A percentile compares a stretch with the other conserved stretches of the same genome.
phyloP scores from a whole-genome alignment of 176 grass and related monocot genomes.

The Aegilops bicornis region DNA sequence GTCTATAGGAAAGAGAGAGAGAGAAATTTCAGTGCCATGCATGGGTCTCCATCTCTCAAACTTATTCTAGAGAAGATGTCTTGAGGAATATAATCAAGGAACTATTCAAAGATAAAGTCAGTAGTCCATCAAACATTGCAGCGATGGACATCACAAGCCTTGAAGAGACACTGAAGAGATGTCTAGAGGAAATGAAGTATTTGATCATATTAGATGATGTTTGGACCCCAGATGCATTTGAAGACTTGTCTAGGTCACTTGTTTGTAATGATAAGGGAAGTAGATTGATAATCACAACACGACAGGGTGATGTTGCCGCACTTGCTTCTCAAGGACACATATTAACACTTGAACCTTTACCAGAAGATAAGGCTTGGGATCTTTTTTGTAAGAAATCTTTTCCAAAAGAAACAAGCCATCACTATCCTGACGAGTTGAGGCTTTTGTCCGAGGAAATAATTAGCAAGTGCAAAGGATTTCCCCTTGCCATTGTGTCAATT shows the following conservation, averaged over 20 bases:
- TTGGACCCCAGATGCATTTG: neutral
- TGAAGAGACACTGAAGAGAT: neutral
- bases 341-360: neutral
- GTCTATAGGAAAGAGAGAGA: neutral
- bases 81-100: too few species aligned
- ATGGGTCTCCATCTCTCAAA: too few species aligned
- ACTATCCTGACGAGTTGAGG: neutral
- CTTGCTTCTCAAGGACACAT: neutral
- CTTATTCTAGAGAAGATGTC: too few species aligned
- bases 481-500: neutral
- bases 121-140: neutral
- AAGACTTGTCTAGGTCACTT: neutral
- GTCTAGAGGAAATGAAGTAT: neutral
- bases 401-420: neutral
- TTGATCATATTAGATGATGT: neutral
- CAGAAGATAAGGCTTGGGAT: neutral
- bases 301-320: neutral
- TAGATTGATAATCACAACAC: constrained; percentile 9
- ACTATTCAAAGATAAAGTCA: neutral
- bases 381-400: neutral
- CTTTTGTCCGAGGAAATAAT: neutral
- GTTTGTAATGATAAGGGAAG: neutral
- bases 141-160: neutral
- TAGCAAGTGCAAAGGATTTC: too few species aligned
- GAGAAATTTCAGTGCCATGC: neutral